Conservation (phyloP, 1,284 basidiomycete genomes). For the Tilletia indica region DNA sequence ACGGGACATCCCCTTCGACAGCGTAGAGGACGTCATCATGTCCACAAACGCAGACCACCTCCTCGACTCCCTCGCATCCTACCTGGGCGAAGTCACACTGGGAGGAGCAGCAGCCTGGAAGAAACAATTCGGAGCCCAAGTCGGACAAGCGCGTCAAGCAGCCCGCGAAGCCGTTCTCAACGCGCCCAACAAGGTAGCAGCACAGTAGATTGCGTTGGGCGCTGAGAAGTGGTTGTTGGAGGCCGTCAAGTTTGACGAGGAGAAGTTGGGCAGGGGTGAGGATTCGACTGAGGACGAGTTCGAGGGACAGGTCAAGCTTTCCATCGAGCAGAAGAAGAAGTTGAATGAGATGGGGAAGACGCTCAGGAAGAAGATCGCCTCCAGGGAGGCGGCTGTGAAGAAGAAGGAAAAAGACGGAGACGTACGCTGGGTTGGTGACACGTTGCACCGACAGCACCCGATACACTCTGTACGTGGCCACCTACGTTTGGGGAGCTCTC, state of each 20-base stretch:
- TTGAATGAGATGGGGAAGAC: too few relatives aligned
- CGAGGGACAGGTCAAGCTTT: too few relatives aligned
- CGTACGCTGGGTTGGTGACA: constrained; percentile 89
- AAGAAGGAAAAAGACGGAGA: too few relatives aligned
- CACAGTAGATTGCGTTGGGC: constrained; percentile 35
- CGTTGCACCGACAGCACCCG: constrained; percentile 93
- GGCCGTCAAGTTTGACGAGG: too few relatives aligned
- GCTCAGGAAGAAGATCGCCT: too few relatives aligned
- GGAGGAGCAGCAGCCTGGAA: constrained; percentile 29
- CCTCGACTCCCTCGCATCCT: constrained; percentile 28
- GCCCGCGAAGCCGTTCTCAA: constrained; percentile 10
- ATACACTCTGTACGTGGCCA: constrained; percentile 72
- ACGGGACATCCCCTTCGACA: constrained; percentile 24
- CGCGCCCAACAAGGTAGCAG: background rate
- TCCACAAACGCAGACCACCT: constrained; percentile 24
- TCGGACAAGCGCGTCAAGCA: constrained; percentile 30
- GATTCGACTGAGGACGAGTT: too few relatives aligned
- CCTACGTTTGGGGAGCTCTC: too few relatives aligned
- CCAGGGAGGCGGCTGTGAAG: too few relatives aligned
- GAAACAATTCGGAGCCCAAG: constrained; percentile 34
- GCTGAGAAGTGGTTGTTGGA: constrained; percentile 32
- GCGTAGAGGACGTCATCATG: constrained; percentile 26
- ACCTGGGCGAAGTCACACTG: constrained; percentile 16
- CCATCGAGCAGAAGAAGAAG: too few relatives aligned
- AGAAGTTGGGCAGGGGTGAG: too few relatives aligned